Percentiles rank a stretch among this genome's conserved stretches.
phyloP scores from a whole-genome alignment of 75 land plant species.

The Sequoiadendron giganteum region DNA sequence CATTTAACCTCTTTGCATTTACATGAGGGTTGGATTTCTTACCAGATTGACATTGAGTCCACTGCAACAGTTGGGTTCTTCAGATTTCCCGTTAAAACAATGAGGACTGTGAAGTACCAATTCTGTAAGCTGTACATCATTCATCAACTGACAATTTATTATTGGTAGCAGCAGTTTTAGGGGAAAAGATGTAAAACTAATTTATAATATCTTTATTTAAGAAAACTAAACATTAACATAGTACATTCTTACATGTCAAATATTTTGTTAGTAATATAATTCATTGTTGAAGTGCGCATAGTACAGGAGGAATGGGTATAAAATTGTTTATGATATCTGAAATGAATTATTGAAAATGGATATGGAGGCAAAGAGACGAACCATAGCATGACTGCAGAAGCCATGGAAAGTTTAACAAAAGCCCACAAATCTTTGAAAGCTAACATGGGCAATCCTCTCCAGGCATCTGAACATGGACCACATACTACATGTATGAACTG shows the following conservation, averaged over 20 bases:
- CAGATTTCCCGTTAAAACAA: slow-evolving; percentile 43
- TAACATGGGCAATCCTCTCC: no score
- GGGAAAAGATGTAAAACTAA: not conserved
- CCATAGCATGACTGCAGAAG: no score
- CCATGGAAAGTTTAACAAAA: no score
- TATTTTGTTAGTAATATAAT: no score
- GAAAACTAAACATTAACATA: not conserved
- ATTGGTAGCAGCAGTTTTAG: no score
- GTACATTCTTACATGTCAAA: not conserved
- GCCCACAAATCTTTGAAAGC: no score
- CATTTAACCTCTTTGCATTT: not conserved
- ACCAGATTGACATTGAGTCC: slow-evolving; percentile 50
- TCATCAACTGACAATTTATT: not conserved
- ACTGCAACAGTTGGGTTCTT: slow-evolving; percentile 45
- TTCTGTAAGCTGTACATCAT: slow-evolving; percentile 43
- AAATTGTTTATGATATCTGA: not conserved
- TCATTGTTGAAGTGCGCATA: no score
- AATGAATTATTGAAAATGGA: not conserved
- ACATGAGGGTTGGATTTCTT: not conserved
- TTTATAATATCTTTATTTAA: not conserved
- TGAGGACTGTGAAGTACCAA: slow-evolving; percentile 43
- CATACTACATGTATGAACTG: no score
- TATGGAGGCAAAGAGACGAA: no score
- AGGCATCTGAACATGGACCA: no score
- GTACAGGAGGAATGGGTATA: no score